Conservation (phyloP, 495 filamentous ascomycete genomes). For the Hypoxylon perforatum region DNA sequence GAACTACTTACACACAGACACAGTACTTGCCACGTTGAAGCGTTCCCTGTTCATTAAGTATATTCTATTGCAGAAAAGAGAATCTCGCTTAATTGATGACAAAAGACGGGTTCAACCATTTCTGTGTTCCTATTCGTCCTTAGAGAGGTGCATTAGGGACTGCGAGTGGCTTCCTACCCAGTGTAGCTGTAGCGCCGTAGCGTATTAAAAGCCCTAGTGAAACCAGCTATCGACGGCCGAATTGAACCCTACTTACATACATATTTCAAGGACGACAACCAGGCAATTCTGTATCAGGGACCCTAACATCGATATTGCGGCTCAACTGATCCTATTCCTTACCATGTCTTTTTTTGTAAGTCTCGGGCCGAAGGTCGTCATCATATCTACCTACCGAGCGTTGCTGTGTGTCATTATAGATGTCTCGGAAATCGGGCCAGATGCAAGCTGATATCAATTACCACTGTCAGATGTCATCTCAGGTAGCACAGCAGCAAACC, state of each 20-base stretch:
- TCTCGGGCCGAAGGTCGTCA: conserved; percentile 15
- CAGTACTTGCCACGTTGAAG: conserved; percentile 10
- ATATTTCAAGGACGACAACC: background rate
- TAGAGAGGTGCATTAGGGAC: background rate
- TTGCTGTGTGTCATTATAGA: conserved; percentile 12
- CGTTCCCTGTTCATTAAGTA: conserved; percentile 16
- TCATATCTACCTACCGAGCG: background rate
- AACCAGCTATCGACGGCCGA: background rate
- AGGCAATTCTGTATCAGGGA: background rate
- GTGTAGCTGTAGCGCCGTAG: too few species aligned
- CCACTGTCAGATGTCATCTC: conserved; percentile 28
- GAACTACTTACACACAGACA: too few species aligned
- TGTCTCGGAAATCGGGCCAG: conserved; percentile 27
- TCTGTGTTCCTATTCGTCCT: conserved; percentile 10
- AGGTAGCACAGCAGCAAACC: conserved; percentile 25
- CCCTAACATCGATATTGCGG: conserved; percentile 20
- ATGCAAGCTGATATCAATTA: conserved; percentile 30
- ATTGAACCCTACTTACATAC: background rate
- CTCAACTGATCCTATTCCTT: conserved; percentile 12
- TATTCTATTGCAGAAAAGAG: conserved; percentile 5
- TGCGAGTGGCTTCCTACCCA: background rate
- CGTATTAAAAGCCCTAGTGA: background rate
- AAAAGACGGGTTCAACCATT: conserved; percentile 2
- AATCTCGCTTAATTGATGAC: conserved; percentile 1
- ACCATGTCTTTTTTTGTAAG: too few species aligned